Conservation (phyloP, 2,329 filamentous ascomycete species). For the Aspergillus proliferans region DNA sequence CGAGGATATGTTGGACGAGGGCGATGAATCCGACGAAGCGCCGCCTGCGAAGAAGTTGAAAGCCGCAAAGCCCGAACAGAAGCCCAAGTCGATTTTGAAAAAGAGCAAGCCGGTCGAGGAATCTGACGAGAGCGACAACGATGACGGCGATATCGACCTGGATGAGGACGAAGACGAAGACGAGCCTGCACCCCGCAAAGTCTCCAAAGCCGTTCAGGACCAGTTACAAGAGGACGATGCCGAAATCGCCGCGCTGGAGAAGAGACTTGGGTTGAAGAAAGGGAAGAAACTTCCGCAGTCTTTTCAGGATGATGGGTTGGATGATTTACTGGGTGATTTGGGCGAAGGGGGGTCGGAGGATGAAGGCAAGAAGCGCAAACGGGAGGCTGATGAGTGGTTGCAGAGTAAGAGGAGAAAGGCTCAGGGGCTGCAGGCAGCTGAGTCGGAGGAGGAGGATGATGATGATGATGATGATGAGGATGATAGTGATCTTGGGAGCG, state of each 20-base stretch:
- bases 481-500: slow-evolving; percentile 24
- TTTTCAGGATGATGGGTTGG: slow-evolving; percentile 77
- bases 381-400: slow-evolving; percentile 59
- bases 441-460: slow-evolving; percentile 24
- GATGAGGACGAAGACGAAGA: slow-evolving; percentile 20
- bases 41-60: slow-evolving; percentile 13
- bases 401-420: slow-evolving; percentile 53
- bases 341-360: slow-evolving; percentile 48
- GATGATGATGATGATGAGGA: slow-evolving; percentile 17
- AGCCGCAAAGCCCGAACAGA: slow-evolving; percentile 14
- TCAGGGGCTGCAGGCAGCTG: slow-evolving; percentile 20
- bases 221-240: slow-evolving; percentile 74
- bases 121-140: slow-evolving; percentile 21
- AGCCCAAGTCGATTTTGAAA: slow-evolving; percentile 33
- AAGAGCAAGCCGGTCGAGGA: slow-evolving; percentile 21
- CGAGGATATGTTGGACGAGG: slow-evolving; percentile 9
- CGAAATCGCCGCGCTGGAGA: slow-evolving; percentile 81
- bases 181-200: slow-evolving; percentile 7
- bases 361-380: slow-evolving; percentile 50
- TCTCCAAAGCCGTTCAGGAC: slow-evolving; percentile 47
- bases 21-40: slow-evolving; percentile 17
- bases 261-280: slow-evolving; percentile 73
- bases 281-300: slow-evolving; percentile 67
- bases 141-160: slow-evolving; percentile 11
- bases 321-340: slow-evolving; percentile 66